Conservation (phyloP, 2,329 filamentous ascomycete genomes). For the Lasiodiplodia gonubiensis region DNA sequence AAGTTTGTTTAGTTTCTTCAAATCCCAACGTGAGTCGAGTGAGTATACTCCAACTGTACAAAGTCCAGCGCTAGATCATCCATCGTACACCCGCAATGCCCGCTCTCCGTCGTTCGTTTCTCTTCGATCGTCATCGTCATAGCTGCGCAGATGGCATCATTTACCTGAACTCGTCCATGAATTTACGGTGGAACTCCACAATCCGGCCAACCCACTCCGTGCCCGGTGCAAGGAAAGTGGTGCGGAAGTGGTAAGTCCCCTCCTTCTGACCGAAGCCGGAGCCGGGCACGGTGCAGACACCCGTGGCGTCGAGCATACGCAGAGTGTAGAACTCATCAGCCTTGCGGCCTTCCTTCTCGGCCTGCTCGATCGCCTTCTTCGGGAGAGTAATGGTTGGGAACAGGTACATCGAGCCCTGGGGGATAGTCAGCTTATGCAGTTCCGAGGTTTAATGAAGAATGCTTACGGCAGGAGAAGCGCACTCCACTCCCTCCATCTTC, state of each 20-base stretch:
- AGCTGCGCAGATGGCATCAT: not conserved
- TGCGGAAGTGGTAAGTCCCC: conserved; percentile 89
- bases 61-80: conserved; percentile 4
- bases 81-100: conserved; percentile 13
- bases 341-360: conserved; percentile 71
- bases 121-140: not conserved
- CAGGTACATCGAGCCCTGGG: conserved; percentile 93
- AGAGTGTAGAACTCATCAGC: conserved; percentile 96
- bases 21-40: not conserved
- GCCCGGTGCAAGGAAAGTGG: conserved; percentile 93
- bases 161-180: conserved; percentile 77
- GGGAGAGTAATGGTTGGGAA: conserved; percentile 92
- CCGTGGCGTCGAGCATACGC: conserved; percentile 87
- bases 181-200: conserved; percentile 86
- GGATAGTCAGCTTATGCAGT: conserved; percentile 7
- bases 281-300: conserved; percentile 91
- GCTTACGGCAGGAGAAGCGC: conserved; percentile 74
- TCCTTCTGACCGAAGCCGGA: conserved; percentile 94
- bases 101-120: not conserved
- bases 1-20: not conserved
- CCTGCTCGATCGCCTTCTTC: conserved; percentile 75
- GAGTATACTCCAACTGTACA: conserved; percentile 20
- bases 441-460: not conserved
- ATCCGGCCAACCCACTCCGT: conserved; percentile 93
- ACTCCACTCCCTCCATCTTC: conserved; percentile 95